Percentiles rank a stretch among this genome's conserved stretches.
Conservation (phyloP, 768 basidiomycete genomes). For the Termitomyces sp. region DNA sequence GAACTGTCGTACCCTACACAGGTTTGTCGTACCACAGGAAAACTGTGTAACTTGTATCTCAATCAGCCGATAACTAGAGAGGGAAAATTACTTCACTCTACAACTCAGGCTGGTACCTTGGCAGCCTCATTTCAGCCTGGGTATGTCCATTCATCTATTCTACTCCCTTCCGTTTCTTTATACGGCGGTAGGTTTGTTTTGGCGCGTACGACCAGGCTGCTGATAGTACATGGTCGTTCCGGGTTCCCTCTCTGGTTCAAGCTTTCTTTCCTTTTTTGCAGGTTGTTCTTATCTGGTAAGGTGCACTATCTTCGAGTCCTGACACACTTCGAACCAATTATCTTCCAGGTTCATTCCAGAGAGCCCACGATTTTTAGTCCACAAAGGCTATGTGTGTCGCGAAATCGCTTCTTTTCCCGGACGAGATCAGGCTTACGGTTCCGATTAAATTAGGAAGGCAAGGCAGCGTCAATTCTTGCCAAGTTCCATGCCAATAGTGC, state of each 20-base stretch:
- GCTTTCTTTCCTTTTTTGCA: conserved; percentile 54
- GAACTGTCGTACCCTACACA: conserved; percentile 72
- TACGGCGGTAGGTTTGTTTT: conserved; percentile 31
- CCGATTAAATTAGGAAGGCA: conserved; percentile 31
- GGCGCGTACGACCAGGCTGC: conserved; percentile 32
- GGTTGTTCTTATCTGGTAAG: conserved; percentile 47
- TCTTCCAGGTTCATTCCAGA: conserved; percentile 57
- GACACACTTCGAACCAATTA: neutral
- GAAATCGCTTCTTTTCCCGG: neutral
- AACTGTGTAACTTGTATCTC: neutral
- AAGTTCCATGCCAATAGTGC: conserved; percentile 65
- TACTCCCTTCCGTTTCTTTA: neutral
- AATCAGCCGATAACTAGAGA: conserved; percentile 19
- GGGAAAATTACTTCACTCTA: conserved; percentile 60
- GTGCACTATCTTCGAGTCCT: neutral
- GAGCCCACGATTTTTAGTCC: conserved; percentile 61
- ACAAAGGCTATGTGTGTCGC: conserved; percentile 46
- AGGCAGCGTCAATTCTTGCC: conserved; percentile 58
- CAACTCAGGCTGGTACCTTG: conserved; percentile 73
- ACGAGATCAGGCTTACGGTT: neutral
- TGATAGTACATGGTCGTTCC: conserved; percentile 53
- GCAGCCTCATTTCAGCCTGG: conserved; percentile 58
- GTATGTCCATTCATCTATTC: conserved; percentile 15
- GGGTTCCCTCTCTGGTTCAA: conserved; percentile 61
- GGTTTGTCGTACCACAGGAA: conserved; percentile 23